phyloP scores from a whole-genome alignment of 2,329 filamentous ascomycete species.

The Fusarium phyllophilum region DNA sequence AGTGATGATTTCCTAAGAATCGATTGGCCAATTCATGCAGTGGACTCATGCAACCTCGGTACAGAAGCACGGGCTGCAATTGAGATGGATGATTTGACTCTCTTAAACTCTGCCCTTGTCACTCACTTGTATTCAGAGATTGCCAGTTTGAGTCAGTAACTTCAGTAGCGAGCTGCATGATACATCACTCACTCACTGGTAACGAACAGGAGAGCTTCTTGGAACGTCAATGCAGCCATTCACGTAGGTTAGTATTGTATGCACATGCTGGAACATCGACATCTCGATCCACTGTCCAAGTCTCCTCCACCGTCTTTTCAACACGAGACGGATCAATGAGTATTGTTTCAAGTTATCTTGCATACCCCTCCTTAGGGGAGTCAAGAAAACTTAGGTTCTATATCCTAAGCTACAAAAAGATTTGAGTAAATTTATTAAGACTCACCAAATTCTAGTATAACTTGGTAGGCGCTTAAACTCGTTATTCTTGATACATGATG shows the following conservation, averaged over 20 bases:
- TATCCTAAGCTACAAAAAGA: neutral
- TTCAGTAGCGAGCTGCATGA: neutral
- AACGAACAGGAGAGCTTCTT: neutral
- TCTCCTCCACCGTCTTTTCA: constrained; percentile 36
- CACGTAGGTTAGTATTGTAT: neutral
- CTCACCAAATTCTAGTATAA: neutral
- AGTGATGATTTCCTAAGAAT: constrained; percentile 28
- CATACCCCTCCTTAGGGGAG: neutral
- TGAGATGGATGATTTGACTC: constrained; percentile 19
- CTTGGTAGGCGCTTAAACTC: neutral
- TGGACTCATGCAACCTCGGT: constrained; percentile 32
- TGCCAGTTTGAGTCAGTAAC: neutral
- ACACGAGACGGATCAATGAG: constrained; percentile 12
- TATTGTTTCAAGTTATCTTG: constrained; percentile 8
- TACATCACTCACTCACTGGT: neutral
- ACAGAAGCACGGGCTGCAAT: constrained; percentile 10
- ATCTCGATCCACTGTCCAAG: constrained; percentile 19
- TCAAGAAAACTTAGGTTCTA: neutral
- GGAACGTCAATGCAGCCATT: neutral
- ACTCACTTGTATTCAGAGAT: constrained; percentile 11
- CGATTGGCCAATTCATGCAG: constrained; percentile 35
- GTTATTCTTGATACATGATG: neutral
- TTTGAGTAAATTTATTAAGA: neutral
- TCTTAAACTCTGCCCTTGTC: constrained; percentile 19
- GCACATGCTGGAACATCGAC: neutral